These are phyloP conservation scores for Zasmidium cellare DNA, from an alignment of 2,329 filamentous ascomycete genomes.

Conservation along the genomic window DNA sequence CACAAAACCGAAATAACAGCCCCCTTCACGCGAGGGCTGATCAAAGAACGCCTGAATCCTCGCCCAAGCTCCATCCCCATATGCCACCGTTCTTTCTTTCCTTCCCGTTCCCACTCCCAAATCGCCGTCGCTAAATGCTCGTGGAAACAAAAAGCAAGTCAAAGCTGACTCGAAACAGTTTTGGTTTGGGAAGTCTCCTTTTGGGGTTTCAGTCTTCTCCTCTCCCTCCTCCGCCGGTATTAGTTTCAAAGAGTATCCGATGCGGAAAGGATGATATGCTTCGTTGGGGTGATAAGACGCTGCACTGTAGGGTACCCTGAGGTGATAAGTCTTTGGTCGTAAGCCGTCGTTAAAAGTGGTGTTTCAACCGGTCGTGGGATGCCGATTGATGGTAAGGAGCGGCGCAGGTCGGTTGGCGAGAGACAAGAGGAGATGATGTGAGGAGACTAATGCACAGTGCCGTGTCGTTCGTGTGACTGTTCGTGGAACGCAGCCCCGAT, in stretches of 20 bases:
- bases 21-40: too few species aligned
- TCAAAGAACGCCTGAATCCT: too few species aligned
- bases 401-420: slow-evolving; percentile 16
- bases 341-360: slow-evolving; percentile 27
- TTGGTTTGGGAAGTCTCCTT: neutral
- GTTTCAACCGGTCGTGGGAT: slow-evolving; percentile 2
- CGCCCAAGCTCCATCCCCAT: neutral
- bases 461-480: slow-evolving; percentile 21
- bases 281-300: slow-evolving; percentile 14
- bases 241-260: slow-evolving; percentile 25
- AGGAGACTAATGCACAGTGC: slow-evolving; percentile 23
- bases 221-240: slow-evolving; percentile 8
- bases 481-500: slow-evolving; percentile 21
- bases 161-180: too few species aligned
- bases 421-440: slow-evolving; percentile 13
- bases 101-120: too few species aligned
- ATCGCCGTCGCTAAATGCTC: slow-evolving; percentile 29
- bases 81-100: neutral
- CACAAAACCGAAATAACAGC: too few species aligned
- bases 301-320: slow-evolving; percentile 37
- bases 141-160: slow-evolving; percentile 3
- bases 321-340: slow-evolving; percentile 39
- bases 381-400: slow-evolving; percentile 13
- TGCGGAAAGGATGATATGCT: slow-evolving; percentile 24
- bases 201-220: neutral